phyloP scores from a whole-genome alignment of 2,329 filamentous ascomycete species.

The Westerdykella sp. region DNA sequence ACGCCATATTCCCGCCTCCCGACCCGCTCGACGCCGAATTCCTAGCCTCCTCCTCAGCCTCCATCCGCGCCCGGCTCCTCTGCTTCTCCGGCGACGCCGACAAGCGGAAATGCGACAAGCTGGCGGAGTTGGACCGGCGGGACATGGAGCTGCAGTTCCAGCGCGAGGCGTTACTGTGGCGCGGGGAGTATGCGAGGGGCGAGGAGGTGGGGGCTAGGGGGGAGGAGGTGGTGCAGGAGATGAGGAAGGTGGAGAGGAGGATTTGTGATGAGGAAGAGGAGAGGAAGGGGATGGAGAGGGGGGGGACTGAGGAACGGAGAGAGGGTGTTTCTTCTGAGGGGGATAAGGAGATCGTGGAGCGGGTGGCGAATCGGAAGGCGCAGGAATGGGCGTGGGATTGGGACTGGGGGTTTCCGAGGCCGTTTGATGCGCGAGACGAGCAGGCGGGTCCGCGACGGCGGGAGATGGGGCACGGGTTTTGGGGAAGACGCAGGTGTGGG shows the following conservation, averaged over 20 bases:
- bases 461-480: neutral
- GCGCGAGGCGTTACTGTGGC: neutral
- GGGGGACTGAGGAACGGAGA: neutral
- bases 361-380: constrained; percentile 25
- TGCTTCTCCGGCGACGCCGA: constrained; percentile 31
- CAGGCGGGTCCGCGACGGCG: neutral
- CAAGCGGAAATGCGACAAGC: constrained; percentile 19
- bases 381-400: constrained; percentile 33
- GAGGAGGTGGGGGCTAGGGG: constrained; percentile 22
- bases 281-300: constrained; percentile 17
- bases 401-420: constrained; percentile 29
- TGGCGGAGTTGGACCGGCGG: constrained; percentile 16
- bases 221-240: constrained; percentile 19
- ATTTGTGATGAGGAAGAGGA: constrained; percentile 22
- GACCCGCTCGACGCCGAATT: constrained; percentile 13
- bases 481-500: too few species aligned
- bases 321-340: neutral
- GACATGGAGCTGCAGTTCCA: neutral
- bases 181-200: constrained; percentile 4
- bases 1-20: constrained; percentile 44
- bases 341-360: constrained; percentile 17
- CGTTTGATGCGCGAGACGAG: constrained; percentile 16
- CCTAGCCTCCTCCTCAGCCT: constrained; percentile 23
- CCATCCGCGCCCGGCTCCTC: constrained; percentile 24
- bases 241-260: constrained; percentile 26